Conservation (phyloP, 371 early-diverging fungal species). For the Saksenaea oblongispora region DNA sequence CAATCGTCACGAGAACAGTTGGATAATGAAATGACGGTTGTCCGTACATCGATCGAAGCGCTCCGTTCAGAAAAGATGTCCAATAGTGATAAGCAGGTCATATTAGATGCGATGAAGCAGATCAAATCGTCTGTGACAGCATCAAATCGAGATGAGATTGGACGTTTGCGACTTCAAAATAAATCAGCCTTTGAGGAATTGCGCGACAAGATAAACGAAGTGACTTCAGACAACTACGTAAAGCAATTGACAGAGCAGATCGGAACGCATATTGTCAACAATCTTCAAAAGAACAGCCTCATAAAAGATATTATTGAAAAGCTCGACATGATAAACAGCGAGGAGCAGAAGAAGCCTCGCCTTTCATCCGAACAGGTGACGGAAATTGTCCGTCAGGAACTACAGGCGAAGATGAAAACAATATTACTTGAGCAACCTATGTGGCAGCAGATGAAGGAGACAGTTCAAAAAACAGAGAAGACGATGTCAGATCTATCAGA, state of each 20-base stretch:
- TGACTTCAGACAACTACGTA: not conserved
- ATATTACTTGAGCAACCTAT: not conserved
- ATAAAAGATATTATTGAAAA: not conserved
- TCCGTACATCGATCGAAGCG: not conserved
- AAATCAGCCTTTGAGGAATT: not conserved
- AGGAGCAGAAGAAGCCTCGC: not conserved
- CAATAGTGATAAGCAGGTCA: not conserved
- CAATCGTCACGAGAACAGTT: not conserved
- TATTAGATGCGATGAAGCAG: not conserved
- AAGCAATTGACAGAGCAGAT: not conserved
- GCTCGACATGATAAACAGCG: not conserved
- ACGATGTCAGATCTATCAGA: not conserved
- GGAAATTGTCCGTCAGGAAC: not conserved
- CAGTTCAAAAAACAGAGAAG: not conserved
- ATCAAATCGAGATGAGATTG: not conserved
- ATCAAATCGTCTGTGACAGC: not conserved
- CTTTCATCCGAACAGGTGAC: not conserved
- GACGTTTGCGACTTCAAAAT: not conserved
- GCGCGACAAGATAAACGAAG: not conserved
- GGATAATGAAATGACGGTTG: not conserved
- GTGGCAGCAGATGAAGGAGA: not conserved
- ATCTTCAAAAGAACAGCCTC: not conserved
- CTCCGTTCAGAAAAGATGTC: conserved; percentile 1
- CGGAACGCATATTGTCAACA: not conserved
- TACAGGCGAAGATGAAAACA: not conserved